A percentile compares a stretch with the other conserved stretches of the same genome.
Evolutionary conservation across 2,329 filamentous ascomycete genomes (phyloP).

Genomic region (Sarocladium strictum): DNA sequence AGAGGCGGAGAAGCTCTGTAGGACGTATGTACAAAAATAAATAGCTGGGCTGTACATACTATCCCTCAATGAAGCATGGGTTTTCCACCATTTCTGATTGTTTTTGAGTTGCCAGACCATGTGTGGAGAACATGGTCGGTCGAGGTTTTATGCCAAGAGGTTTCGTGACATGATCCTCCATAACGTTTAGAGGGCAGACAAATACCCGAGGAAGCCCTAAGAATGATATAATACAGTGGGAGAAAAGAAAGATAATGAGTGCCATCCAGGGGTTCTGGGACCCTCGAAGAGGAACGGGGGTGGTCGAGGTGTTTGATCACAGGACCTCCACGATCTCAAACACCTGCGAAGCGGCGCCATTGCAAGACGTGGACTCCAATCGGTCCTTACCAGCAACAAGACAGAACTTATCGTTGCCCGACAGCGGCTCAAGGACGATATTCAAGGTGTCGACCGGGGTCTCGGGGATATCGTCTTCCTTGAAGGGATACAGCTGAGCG

Average conservation of each 20-base stretch:
- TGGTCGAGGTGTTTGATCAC: not conserved
- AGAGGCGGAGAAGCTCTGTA: constrained; percentile 12
- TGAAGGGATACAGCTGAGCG: constrained; percentile 44
- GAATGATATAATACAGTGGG: not conserved
- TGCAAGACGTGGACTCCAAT: constrained; percentile 21
- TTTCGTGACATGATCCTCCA: no score
- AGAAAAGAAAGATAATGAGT: not conserved
- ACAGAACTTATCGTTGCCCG: constrained; percentile 28
- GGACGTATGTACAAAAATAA: not conserved
- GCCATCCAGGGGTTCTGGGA: not conserved
- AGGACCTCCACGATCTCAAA: constrained; percentile 15
- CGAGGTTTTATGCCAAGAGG: no score
- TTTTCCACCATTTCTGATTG: no score
- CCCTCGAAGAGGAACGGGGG: not conserved
- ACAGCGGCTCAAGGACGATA: constrained; percentile 39
- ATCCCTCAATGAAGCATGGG: no score
- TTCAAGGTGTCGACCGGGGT: constrained; percentile 22
- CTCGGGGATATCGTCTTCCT: constrained; percentile 15
- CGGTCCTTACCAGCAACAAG: constrained; percentile 14
- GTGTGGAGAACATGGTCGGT: no score
- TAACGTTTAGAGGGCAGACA: no score
- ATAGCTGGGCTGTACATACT: no score
- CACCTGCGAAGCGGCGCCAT: constrained; percentile 16
- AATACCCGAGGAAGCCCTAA: not conserved
- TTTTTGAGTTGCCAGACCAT: no score